These are phyloP conservation scores for Linum lewisii DNA, from an alignment of 345 rosid species.

Conservation along the genomic window DNA sequence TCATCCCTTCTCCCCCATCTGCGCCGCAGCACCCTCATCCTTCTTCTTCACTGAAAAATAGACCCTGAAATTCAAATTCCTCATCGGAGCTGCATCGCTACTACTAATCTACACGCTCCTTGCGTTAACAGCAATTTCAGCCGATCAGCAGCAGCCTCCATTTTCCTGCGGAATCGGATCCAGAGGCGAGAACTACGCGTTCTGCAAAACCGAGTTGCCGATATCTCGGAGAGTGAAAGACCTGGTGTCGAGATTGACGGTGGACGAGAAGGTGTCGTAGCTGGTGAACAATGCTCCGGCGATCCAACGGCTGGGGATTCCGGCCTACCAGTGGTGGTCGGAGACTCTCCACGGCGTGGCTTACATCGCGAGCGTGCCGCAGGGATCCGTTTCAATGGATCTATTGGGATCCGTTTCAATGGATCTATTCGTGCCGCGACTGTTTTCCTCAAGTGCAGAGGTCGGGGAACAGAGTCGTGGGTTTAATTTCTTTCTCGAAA, in stretches of 20 bases:
- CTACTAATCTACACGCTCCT: too few relatives aligned
- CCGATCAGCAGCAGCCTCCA: not conserved
- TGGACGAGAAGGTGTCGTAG: not conserved
- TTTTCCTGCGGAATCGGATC: not conserved
- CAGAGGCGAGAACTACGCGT: not conserved
- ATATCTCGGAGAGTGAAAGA: not conserved
- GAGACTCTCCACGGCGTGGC: slow-evolving; percentile 4
- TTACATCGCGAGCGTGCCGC: not conserved
- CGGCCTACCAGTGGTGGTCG: slow-evolving; percentile 2
- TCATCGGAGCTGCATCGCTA: too few relatives aligned
- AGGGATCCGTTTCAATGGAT: slow-evolving; percentile 2
- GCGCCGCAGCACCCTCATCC: too few relatives aligned
- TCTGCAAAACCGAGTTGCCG: not conserved
- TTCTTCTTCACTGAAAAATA: too few relatives aligned
- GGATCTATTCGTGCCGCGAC: not conserved
- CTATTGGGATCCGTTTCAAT: too few relatives aligned
- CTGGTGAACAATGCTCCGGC: not conserved
- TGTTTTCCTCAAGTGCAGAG: slow-evolving; percentile 4
- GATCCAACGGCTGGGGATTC: not conserved
- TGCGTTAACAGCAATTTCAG: not conserved
- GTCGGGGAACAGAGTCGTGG: too few relatives aligned
- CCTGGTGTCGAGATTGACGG: not conserved
- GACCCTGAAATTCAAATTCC: too few relatives aligned
- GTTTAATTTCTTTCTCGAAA: too few relatives aligned
- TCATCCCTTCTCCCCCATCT: too few relatives aligned